These are phyloP conservation scores for Strobilomyces confusus DNA, from an alignment of 768 basidiomycete genomes.

Conservation along the genomic window DNA sequence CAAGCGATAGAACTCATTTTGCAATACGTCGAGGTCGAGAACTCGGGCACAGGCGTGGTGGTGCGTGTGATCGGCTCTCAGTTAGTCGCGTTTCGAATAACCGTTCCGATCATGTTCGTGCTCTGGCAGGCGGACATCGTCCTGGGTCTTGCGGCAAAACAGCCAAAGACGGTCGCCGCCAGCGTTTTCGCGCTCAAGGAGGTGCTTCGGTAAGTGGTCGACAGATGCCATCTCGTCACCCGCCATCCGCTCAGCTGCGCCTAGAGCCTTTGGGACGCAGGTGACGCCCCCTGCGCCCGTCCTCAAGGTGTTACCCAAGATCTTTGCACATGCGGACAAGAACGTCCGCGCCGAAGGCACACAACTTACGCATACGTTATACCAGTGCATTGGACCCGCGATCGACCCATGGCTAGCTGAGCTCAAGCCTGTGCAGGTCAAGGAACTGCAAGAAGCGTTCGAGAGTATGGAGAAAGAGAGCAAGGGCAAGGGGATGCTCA, in stretches of 20 bases:
- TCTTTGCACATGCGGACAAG: conserved; percentile 94
- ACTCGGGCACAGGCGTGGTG: conserved; percentile 79
- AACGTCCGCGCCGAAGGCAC: conserved; percentile 91
- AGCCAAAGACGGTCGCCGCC: conserved; percentile 89
- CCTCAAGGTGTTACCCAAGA: conserved; percentile 86
- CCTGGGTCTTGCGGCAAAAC: conserved; percentile 85
- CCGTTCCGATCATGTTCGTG: conserved; percentile 25
- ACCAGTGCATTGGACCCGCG: conserved; percentile 81
- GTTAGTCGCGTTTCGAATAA: conserved; percentile 27
- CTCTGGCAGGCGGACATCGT: conserved; percentile 63
- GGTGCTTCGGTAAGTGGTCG: conserved; percentile 62
- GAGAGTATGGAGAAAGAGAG: conserved; percentile 80
- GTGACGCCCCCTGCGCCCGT: conserved; percentile 71
- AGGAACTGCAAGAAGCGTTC: conserved; percentile 91
- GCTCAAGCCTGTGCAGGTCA: conserved; percentile 94
- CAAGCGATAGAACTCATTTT: conserved; percentile 82
- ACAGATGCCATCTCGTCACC: not conserved
- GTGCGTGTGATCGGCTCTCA: conserved; percentile 50
- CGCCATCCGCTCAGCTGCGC: not conserved
- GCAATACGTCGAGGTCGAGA: conserved; percentile 93
- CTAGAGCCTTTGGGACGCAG: conserved; percentile 76
- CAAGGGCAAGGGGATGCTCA: conserved; percentile 77
- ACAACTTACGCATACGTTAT: conserved; percentile 66
- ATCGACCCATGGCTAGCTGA: conserved; percentile 85
- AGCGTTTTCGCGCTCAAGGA: conserved; percentile 77